These are phyloP conservation scores for Aurifilum marmelostoma DNA, from an alignment of 2,329 filamentous ascomycete genomes.

Conservation along the genomic window DNA sequence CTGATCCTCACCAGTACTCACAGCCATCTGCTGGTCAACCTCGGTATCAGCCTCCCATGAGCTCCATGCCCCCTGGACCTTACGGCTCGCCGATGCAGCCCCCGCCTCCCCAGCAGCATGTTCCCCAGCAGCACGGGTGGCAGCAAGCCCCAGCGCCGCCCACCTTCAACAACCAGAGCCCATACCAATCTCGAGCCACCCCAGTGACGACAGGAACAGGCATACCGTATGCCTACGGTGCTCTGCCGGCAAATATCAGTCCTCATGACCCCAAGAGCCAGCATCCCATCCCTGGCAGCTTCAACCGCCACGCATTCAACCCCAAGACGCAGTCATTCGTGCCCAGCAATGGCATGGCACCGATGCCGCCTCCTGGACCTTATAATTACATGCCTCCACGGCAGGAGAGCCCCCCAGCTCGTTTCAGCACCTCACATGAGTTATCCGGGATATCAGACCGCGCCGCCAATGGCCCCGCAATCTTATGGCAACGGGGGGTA, in stretches of 20 bases:
- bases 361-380: slow-evolving; percentile 51
- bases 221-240: slow-evolving; percentile 75
- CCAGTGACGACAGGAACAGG: slow-evolving; percentile 35
- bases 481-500: slow-evolving; percentile 52
- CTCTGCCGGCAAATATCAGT: slow-evolving; percentile 71
- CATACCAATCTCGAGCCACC: slow-evolving; percentile 35
- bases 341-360: slow-evolving; percentile 60
- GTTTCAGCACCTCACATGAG: slow-evolving; percentile 51
- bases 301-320: slow-evolving; percentile 79
- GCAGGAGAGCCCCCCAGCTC: slow-evolving; percentile 57
- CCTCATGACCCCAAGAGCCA: slow-evolving; percentile 74
- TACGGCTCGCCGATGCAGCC: slow-evolving; percentile 42
- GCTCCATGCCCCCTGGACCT: slow-evolving; percentile 36
- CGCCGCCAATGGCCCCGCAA: slow-evolving; percentile 44
- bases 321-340: slow-evolving; percentile 93
- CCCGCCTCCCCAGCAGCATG: slow-evolving; percentile 21
- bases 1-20: slow-evolving; percentile 38
- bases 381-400: slow-evolving; percentile 55
- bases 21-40: slow-evolving; percentile 39
- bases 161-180: slow-evolving; percentile 37
- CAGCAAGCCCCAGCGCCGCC: slow-evolving; percentile 33
- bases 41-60: slow-evolving; percentile 42
- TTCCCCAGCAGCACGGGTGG: slow-evolving; percentile 40
- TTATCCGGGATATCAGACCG: slow-evolving; percentile 53
- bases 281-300: slow-evolving; percentile 84